Base-by-base conservation (phyloP, 176 grass and related monocot genomes). In the Calamus simplicifolius region DNA sequence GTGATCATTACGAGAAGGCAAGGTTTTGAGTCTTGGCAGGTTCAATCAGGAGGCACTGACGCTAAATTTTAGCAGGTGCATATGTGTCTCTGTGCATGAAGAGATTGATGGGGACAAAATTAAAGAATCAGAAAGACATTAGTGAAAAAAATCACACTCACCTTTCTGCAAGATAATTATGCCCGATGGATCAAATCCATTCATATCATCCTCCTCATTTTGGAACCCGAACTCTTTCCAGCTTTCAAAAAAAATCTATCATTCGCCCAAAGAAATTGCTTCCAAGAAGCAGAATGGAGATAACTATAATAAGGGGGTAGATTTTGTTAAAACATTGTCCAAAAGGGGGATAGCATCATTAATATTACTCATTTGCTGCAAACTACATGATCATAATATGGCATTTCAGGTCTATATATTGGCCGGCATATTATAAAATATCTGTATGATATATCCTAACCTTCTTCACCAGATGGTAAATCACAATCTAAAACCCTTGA, bases 291-390 rank as follows among this genome's bases (percentile, higher is more conserved):
- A 98, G 66, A 0, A 88, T 92, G 75, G 92, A 92, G 26, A 98
- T 72, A 76, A 98, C 93, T 88, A 92, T 92, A 74, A 98, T 89
- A 52, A 98, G 70, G 21, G 21, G 21, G 21, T 98, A 98, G 17
- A 98, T 98, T 79, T 84, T 98, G 75, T 92, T 98, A 67, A 98
- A 98, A 29, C 93, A 81, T 78, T 89, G 88, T 31, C 87, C 88
- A 76, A 98, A 81, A 98, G 92, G 73, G 93, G 87, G 63, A 98
- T 88, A 1, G 87, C 87, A 16, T 98, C 93, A 63, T 92, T 81
- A 50, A 98, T 89, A 66, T 92, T 92, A 17, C 88, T 88, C 84
- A 98, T 98, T 77, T 84, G 88, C 87, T 98, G 73, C 74, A 73
- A 67, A 70, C 15, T 58, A 7, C 56, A 51, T 43, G 2, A 43